These are phyloP conservation scores for Podaxis sp. DNA, from an alignment of 768 basidiomycete genomes.

Conservation along the genomic window DNA sequence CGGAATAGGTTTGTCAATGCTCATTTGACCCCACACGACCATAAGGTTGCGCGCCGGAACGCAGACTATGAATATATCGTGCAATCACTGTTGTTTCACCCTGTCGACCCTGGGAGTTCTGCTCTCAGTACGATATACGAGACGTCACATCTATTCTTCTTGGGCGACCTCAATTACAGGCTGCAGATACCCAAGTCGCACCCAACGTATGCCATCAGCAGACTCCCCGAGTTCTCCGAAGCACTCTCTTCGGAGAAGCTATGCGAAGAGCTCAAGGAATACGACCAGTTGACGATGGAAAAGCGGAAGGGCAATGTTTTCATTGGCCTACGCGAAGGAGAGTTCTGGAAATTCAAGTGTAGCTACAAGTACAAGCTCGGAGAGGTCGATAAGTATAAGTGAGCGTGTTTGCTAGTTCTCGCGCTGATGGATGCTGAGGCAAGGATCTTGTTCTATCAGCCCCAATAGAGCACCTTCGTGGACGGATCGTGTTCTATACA, in stretches of 20 bases:
- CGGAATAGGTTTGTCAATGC: conserved; percentile 80
- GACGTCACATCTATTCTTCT: conserved; percentile 88
- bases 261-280: conserved; percentile 65
- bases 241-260: conserved; percentile 47
- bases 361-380: conserved; percentile 88
- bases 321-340: conserved; percentile 78
- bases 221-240: conserved; percentile 36
- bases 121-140: conserved; percentile 67
- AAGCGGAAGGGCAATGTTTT: conserved; percentile 65
- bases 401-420: conserved; percentile 19
- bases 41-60: conserved; percentile 63
- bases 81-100: conserved; percentile 73
- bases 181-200: conserved; percentile 62
- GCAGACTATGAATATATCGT: conserved; percentile 84
- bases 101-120: conserved; percentile 38
- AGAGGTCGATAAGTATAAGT: conserved; percentile 83
- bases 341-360: conserved; percentile 87
- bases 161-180: conserved; percentile 94
- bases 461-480: conserved; percentile 79
- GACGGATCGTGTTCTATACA: conserved; percentile 91
- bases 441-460: conserved; percentile 33
- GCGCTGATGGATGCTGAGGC: neutral
- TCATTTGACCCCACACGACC: conserved; percentile 84
- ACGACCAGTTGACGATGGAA: conserved; percentile 69
- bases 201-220: conserved; percentile 36